Evolutionary conservation across 2,329 filamentous ascomycete species (phyloP).

Genomic region (Botrytis tulipae): DNA sequence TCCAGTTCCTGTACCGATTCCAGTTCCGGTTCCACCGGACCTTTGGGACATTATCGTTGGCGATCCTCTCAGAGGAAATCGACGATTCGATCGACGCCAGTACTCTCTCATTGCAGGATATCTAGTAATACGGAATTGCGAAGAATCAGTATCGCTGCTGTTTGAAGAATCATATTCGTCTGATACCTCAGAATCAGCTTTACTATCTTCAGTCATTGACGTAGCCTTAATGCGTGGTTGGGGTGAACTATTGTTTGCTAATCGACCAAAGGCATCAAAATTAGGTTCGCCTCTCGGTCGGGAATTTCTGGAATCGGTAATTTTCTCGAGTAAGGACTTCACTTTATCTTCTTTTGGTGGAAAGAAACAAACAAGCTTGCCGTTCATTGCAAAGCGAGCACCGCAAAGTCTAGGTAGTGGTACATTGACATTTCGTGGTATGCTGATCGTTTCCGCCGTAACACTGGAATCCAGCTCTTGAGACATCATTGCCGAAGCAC

Average conservation of each 20-base stretch:
- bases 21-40: conserved; percentile 30
- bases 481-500: conserved; percentile 53
- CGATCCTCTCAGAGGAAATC: conserved; percentile 32
- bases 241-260: conserved; percentile 50
- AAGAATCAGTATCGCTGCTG: conserved; percentile 40
- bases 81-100: conserved; percentile 32
- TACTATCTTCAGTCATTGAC: conserved; percentile 39
- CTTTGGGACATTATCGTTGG: conserved; percentile 38
- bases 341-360: conserved; percentile 61
- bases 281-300: conserved; percentile 50
- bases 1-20: conserved; percentile 49
- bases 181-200: conserved; percentile 42
- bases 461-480: conserved; percentile 57
- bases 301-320: conserved; percentile 48
- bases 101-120: conserved; percentile 35
- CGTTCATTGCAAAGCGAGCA: conserved; percentile 60
- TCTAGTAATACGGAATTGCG: conserved; percentile 35
- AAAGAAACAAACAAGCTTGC: conserved; percentile 65
- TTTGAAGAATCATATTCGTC: conserved; percentile 36
- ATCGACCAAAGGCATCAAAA: conserved; percentile 62
- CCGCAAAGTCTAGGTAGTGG: conserved; percentile 59
- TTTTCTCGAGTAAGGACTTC: conserved; percentile 47
- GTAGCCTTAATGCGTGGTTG: conserved; percentile 43
- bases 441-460: conserved; percentile 51
- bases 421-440: conserved; percentile 51